Evolutionary conservation across 805 yeast species (phyloP).

Genomic region (Metschnikowia koreensis): DNA sequence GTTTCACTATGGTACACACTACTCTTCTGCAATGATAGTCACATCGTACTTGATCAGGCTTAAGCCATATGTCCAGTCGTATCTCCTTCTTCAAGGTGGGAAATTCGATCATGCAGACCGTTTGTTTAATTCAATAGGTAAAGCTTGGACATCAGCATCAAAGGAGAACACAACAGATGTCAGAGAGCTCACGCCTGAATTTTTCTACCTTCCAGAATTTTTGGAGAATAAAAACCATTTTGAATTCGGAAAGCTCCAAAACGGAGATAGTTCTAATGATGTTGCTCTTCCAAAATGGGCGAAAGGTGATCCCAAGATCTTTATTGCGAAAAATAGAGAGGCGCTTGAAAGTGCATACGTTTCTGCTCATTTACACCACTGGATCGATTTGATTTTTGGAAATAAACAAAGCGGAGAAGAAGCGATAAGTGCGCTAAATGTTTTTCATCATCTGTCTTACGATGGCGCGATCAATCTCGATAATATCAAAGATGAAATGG

Average conservation of each 20-base stretch:
- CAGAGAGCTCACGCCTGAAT: slow-evolving; percentile 83
- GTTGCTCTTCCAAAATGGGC: slow-evolving; percentile 86
- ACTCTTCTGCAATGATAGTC: slow-evolving; percentile 92
- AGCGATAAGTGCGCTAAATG: slow-evolving; percentile 67
- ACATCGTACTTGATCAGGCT: slow-evolving; percentile 74
- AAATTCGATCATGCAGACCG: slow-evolving; percentile 88
- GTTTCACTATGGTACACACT: slow-evolving; percentile 91
- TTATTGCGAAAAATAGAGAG: slow-evolving; percentile 71
- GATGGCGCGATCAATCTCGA: slow-evolving; percentile 82
- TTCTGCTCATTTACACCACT: slow-evolving; percentile 67
- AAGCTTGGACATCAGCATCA: slow-evolving; percentile 81
- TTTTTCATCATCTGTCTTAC: slow-evolving; percentile 81
- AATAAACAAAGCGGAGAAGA: slow-evolving; percentile 69
- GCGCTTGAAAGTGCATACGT: slow-evolving; percentile 85
- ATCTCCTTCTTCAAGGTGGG: slow-evolving; percentile 78
- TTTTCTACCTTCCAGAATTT: slow-evolving; percentile 79
- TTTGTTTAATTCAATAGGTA: slow-evolving; percentile 67
- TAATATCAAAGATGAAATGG: slow-evolving; percentile 66
- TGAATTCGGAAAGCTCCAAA: slow-evolving; percentile 70
- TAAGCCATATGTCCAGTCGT: slow-evolving; percentile 79
- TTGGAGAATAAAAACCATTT: slow-evolving; percentile 61
- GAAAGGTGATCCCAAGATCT: slow-evolving; percentile 67
- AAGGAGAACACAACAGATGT: slow-evolving; percentile 83
- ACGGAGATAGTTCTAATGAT: slow-evolving; percentile 54
- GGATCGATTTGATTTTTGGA: slow-evolving; percentile 89